phyloP scores from a whole-genome alignment of 257 asterid genomes.

The Ehretia macrophylla region DNA sequence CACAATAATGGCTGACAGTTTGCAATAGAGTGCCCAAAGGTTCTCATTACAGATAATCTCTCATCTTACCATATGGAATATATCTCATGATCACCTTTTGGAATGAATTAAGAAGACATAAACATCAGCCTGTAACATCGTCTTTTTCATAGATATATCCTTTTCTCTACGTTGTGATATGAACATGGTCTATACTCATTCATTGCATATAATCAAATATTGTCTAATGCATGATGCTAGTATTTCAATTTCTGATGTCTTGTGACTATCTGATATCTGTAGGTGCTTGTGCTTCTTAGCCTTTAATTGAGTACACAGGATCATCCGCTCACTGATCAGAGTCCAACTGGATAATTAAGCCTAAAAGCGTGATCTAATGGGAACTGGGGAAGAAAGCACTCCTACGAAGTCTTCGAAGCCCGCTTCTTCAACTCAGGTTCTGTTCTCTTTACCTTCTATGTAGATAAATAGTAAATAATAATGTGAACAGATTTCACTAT shows the following conservation, averaged over 20 bases:
- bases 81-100: too few species aligned
- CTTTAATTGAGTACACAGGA: slow-evolving; percentile 13
- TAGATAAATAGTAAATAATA: not conserved
- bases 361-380: slow-evolving; percentile 45
- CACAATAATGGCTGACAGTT: too few species aligned
- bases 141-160: too few species aligned
- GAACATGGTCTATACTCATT: not conserved
- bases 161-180: too few species aligned
- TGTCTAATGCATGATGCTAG: not conserved
- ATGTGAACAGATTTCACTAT: not conserved
- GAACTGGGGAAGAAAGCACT: slow-evolving; percentile 69
- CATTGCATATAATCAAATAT: not conserved
- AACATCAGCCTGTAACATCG: too few species aligned
- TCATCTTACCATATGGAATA: too few species aligned
- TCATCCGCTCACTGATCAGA: slow-evolving; percentile 9
- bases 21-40: too few species aligned
- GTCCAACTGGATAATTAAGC: slow-evolving; percentile 19
- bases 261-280: slow-evolving; percentile 10
- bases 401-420: slow-evolving; percentile 66
- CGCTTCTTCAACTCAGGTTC: slow-evolving; percentile 56
- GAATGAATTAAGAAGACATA: too few species aligned
- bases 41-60: too few species aligned
- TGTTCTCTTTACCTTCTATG: not conserved
- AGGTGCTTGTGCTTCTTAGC: slow-evolving; percentile 16
- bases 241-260: not conserved